Evolutionary conservation across 1,139 yeast species (phyloP), one percentile per base, ranked within the genome.

Genomic region (Yamadazyma atmosphaerica): DNA sequence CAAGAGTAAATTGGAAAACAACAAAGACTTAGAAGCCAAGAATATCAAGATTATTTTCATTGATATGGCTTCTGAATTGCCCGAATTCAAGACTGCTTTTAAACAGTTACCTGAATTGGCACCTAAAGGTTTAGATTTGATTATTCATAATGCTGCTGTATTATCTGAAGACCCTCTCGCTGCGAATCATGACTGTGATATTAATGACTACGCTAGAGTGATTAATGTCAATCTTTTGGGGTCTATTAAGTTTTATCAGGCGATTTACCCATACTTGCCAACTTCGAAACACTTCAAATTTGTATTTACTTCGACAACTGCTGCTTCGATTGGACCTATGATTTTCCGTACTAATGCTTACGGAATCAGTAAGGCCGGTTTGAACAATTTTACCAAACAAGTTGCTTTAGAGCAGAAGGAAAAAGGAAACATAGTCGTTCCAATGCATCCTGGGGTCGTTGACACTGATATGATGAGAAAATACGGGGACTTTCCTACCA

Each of bases 201-300:
- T 44, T 39, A 41, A 43, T 30, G 37, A 33, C 37, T 64, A 50
- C 50, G 17, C 43, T 4, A 36, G 45, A 1, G 58, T 56, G 38
- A 58, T 51, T 38, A 49, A 47, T 22, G 50, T 55, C 23, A 67
- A 67, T 37, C 45, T 55, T 12, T 30, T 63, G 4, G 72, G 68
- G 0, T 61, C 69, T 3, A 42, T 66, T 12, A 56, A 56, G 32
- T 39, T 62, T 0, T 44, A 56, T 34, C 58, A 59, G 37, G 53
- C 56, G 2, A 23, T 63, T 26, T 50, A 51, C 33, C 65, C 66
- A 7, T 55, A 42, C 35, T 42, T 60, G 47, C 35, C 51, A 53
- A 22, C 22, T 39, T 3, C 46, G 25, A 14, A 30, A 54, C 4
- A 21, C 23, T 52, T 56, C 39, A 55, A 57, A 37, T 40, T 61